Base-by-base conservation (phyloP, 345 rosid species). In the Populus simonii region DNA sequence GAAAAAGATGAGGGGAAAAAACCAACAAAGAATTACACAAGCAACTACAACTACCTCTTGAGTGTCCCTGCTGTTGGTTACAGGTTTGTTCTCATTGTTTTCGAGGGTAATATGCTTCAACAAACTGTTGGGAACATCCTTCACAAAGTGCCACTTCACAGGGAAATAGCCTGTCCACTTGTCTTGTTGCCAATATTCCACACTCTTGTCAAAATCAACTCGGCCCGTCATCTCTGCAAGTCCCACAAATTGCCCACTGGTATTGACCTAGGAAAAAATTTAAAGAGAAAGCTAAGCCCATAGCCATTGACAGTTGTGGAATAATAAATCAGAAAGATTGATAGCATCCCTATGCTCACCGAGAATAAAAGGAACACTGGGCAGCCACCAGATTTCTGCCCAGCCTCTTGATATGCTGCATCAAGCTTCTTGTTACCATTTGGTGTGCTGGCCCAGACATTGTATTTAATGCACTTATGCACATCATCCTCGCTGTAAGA, bases 401-500 rank as follows among this genome's bases (percentile, higher is more conserved):
- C 90, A 47, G 94, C 92, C 71, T 92, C 98, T 83, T 87, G 87
- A 72, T 92, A 95, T 27, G 98, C 96, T 2, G 96, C 93, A 86
- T 94, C 96, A 74, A 95, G 93, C 81, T 95, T 95, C 86, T 92
- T 92, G 86, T 95, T 95, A 43, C 99, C 99, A 82, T 88, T 92
- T 73, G 97, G 95, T 43, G 99, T 95, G 81, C 99, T 93, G 25
- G 98, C 94, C 99, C 99, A 95, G 7, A 93, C 98, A 74, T 78
- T 90, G 76, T 95, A 95, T 79, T 95, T 95, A 65, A 94, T 89
- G 76, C 98, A 89, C 88, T 95, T 93, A 77, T 95, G 99, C 35
- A 95, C 93, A 87, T 95, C 99, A 85, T 93, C 99, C 80, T 95
- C 99, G n/a, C 98, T 95, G 79, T 95, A 95, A 0, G 99, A 95